Base-by-base conservation (phyloP, 1,284 basidiomycete species). In the Apiotrichum gracile region DNA sequence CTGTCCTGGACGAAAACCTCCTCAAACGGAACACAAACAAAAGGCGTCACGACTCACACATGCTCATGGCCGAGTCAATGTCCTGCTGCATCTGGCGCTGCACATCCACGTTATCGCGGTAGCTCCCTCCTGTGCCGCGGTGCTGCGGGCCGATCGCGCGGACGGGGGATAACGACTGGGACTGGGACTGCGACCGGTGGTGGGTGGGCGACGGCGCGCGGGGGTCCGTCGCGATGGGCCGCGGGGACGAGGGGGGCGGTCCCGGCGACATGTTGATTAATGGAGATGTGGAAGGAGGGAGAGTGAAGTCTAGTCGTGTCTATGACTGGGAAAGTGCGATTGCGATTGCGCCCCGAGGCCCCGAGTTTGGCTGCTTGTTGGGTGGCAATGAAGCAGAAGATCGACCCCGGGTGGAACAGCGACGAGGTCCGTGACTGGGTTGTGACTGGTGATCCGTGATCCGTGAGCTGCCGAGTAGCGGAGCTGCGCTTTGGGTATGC, bases 31-130 rank as follows among this genome's bases (percentile, higher is more conserved):
- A n/a, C n/a, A n/a, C n/a, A n/a, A n/a, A n/a, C n/a, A n/a, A n/a
- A n/a, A n/a, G n/a, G n/a, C n/a, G n/a, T n/a, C n/a, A n/a, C n/a
- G n/a, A 71, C 69, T 57, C 45, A 73, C 71, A 72, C 66, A 75
- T 69, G 53, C 63, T 66, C 65, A 68, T 70, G 9, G 73, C 73
- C 34, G 61, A 64, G 40, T 75, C 72, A 19, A 75, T 62, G 52
- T 75, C 73, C 55, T 75, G 73, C 52, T 66, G 62, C 57, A 66
- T 63, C 60, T 74, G 73, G 26, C 73, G 55, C 59, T 73, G 62
- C 10, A 58, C 59, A 29, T 62, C 61, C n/a, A 41, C 47, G 41
- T 63, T 58, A 41, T 63, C 64, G 26, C 60, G 49, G 46, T 63
- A 61, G 33, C 60, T 54, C n/a, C 49, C 31, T 1, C 57, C 55